phyloP scores from a whole-genome alignment of 202 grass and related monocot genomes.

The Setaria italica region DNA sequence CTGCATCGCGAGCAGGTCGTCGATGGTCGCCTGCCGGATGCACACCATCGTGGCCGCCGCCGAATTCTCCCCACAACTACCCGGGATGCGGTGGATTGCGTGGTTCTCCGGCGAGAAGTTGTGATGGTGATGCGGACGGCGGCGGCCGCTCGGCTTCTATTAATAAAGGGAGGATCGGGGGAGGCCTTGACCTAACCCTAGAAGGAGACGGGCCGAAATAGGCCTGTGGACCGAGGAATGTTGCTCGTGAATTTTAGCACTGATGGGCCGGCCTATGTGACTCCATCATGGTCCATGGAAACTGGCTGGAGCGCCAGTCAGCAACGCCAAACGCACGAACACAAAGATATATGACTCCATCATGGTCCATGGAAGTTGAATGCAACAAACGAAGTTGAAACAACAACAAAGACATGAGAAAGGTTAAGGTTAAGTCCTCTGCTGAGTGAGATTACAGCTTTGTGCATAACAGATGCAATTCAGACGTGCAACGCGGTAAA shows the following conservation, averaged over 20 bases:
- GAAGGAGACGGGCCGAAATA: conserved; percentile 24
- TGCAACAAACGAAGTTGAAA: background rate
- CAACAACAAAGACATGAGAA: too few species aligned
- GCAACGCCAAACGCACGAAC: too few species aligned
- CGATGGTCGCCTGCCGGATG: conserved; percentile 91
- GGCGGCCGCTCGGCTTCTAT: conserved; percentile 37
- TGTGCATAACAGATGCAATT: background rate
- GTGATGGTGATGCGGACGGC: background rate
- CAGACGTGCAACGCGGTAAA: background rate
- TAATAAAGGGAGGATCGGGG: conserved; percentile 31
- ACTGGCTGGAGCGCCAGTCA: too few species aligned
- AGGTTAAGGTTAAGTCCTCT: too few species aligned
- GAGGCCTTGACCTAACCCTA: conserved; percentile 59
- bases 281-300: background rate
- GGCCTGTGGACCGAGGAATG: background rate
- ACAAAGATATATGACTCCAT: background rate
- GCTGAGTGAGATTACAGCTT: too few species aligned
- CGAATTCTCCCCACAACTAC: background rate
- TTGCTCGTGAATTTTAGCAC: background rate
- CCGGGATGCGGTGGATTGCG: background rate
- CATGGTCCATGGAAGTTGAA: background rate
- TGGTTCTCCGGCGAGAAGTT: conserved; percentile 22
- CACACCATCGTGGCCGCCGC: conserved; percentile 69
- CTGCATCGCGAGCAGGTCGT: conserved; percentile 97
- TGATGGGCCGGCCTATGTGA: background rate